phyloP scores from a whole-genome alignment of 768 basidiomycete genomes.

The Suillus fuscotomentosus region DNA sequence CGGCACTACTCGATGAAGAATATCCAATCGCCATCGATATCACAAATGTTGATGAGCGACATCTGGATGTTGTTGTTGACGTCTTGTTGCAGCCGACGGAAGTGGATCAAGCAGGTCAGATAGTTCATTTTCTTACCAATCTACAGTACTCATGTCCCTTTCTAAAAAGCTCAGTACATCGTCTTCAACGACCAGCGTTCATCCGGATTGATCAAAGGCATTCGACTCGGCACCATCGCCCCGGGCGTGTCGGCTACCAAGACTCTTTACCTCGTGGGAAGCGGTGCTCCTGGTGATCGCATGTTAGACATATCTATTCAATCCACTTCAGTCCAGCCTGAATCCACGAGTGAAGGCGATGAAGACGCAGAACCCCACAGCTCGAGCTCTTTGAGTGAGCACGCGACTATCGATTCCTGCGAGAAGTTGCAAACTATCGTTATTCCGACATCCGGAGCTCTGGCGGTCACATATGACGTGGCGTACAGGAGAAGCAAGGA shows the following conservation, averaged over 20 bases:
- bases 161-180: slow-evolving; percentile 54
- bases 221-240: slow-evolving; percentile 60
- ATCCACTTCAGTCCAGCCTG: slow-evolving; percentile 39
- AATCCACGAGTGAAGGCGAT: slow-evolving; percentile 4
- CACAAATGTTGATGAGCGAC: slow-evolving; percentile 66
- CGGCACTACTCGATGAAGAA: slow-evolving; percentile 80
- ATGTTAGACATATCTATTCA: slow-evolving; percentile 81
- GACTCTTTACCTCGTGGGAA: slow-evolving; percentile 60
- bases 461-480: slow-evolving; percentile 53
- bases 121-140: neutral
- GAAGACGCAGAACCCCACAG: neutral
- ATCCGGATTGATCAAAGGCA: slow-evolving; percentile 69
- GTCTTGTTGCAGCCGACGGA: slow-evolving; percentile 80
- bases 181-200: slow-evolving; percentile 62
- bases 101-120: slow-evolving; percentile 66
- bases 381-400: slow-evolving; percentile 18
- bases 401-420: slow-evolving; percentile 26
- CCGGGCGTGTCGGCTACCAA: slow-evolving; percentile 60
- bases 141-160: neutral
- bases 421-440: slow-evolving; percentile 69
- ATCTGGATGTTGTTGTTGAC: slow-evolving; percentile 68
- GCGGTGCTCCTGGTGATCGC: slow-evolving; percentile 66
- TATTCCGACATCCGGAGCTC: slow-evolving; percentile 64
- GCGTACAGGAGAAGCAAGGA: slow-evolving; percentile 47
- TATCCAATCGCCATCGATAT: slow-evolving; percentile 74